Conservation (phyloP, 2,329 filamentous ascomycete species). For the Lasiodiplodia sp. region DNA sequence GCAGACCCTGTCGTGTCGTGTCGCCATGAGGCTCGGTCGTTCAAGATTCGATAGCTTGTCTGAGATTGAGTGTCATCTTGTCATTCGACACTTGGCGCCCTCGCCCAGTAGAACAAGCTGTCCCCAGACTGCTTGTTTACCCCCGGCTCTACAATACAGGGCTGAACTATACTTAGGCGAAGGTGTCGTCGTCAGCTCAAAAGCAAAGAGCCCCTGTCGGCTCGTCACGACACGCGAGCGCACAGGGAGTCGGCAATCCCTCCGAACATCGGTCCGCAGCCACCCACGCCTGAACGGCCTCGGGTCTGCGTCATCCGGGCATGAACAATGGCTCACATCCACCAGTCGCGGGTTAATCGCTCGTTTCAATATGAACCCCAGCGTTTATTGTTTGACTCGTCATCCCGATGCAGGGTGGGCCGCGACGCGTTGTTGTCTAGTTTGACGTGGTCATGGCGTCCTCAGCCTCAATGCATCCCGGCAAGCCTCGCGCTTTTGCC, state of each 20-base stretch:
- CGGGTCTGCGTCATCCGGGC: slow-evolving; percentile 9
- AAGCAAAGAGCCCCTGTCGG: not conserved
- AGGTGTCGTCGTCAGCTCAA: slow-evolving; percentile 10
- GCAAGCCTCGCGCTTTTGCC: not conserved
- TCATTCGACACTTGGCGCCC: not conserved
- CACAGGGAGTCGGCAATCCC: not conserved
- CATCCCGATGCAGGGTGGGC: not conserved
- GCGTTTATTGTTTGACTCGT: slow-evolving; percentile 8
- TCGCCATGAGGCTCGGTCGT: not conserved
- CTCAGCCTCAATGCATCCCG: slow-evolving; percentile 5
- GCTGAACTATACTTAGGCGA: slow-evolving; percentile 19
- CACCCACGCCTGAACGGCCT: not conserved
- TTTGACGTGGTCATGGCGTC: not conserved
- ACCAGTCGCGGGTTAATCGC: not conserved
- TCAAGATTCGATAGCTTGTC: not conserved
- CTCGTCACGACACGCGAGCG: not conserved
- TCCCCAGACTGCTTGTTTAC: not conserved
- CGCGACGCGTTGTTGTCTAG: not conserved
- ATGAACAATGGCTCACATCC: not conserved
- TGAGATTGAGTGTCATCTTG: not conserved
- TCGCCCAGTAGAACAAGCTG: not conserved
- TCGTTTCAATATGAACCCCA: slow-evolving; percentile 13
- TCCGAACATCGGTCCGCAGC: slow-evolving; percentile 10
- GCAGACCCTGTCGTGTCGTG: not conserved
- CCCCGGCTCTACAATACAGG: not conserved